Conservation (phyloP, 208 protist genomes). For the Strigomonas galati region DNA sequence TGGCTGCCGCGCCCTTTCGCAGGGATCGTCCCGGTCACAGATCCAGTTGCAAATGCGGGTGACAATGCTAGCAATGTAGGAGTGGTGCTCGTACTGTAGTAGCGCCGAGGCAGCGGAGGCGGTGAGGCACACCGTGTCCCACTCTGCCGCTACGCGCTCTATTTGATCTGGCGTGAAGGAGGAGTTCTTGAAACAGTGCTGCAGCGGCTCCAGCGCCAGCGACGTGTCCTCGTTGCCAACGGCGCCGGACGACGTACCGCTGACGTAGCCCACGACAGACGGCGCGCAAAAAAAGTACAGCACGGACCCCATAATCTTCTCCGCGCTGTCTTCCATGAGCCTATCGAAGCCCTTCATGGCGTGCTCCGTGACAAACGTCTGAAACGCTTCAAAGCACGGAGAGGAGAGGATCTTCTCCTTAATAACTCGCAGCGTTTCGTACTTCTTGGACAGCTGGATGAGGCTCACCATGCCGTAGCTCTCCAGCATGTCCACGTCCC, state of each 20-base stretch:
- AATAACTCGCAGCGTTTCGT: slow-evolving; percentile 16
- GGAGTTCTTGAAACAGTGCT: neutral
- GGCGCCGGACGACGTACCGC: slow-evolving; percentile 7
- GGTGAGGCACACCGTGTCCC: slow-evolving; percentile 32
- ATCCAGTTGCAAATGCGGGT: slow-evolving; percentile 40
- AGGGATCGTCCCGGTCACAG: slow-evolving; percentile 20
- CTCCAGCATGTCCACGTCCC: slow-evolving; percentile 35
- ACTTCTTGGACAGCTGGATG: slow-evolving; percentile 14
- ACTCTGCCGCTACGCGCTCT: slow-evolving; percentile 9
- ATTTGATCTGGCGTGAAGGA: neutral
- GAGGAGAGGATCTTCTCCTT: slow-evolving; percentile 14
- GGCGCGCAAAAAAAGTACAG: slow-evolving; percentile 31
- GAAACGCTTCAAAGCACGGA: slow-evolving; percentile 22
- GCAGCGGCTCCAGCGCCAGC: neutral
- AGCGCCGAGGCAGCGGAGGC: slow-evolving; percentile 28
- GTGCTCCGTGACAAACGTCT: slow-evolving; percentile 25
- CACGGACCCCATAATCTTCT: slow-evolving; percentile 28
- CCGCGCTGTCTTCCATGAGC: slow-evolving; percentile 7
- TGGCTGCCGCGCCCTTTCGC: neutral
- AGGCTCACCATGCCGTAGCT: slow-evolving; percentile 34
- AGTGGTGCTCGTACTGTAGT: slow-evolving; percentile 20
- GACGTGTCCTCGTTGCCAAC: neutral
- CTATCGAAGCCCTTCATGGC: slow-evolving; percentile 15
- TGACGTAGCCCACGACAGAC: slow-evolving; percentile 28
- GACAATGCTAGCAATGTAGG: slow-evolving; percentile 19